Conservation (phyloP, 2,329 filamentous ascomycete species). For the Beauveria brongniartii region DNA sequence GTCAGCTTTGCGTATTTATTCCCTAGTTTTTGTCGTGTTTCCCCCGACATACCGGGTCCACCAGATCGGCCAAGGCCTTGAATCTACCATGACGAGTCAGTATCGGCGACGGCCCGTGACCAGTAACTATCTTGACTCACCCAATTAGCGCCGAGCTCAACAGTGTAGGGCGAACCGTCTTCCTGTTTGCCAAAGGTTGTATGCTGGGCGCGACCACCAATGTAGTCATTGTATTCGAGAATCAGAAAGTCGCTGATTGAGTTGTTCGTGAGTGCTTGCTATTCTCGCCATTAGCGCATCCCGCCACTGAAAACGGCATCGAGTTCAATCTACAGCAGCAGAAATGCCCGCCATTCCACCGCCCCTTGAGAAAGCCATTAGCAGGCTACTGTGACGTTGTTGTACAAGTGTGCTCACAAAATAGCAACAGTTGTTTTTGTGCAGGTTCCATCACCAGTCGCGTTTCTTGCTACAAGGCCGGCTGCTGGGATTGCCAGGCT, state of each 20-base stretch:
- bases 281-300: conserved; percentile 17
- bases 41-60: conserved; percentile 16
- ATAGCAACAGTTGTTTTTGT: conserved; percentile 25
- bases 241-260: conserved; percentile 58
- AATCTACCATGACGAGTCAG: neutral
- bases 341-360: conserved; percentile 11
- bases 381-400: neutral
- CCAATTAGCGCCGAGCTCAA: conserved; percentile 65
- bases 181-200: conserved; percentile 43
- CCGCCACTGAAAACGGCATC: neutral
- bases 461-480: conserved; percentile 11
- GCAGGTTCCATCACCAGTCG: conserved; percentile 13
- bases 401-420: conserved; percentile 15
- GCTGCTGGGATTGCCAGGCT: neutral
- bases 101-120: neutral
- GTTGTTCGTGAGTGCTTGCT: conserved; percentile 48
- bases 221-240: conserved; percentile 52
- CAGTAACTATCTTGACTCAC: conserved; percentile 17
- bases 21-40: neutral
- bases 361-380: neutral
- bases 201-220: conserved; percentile 56
- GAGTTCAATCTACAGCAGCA: conserved; percentile 3
- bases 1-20: neutral
- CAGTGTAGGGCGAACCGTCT: conserved; percentile 44
- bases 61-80: conserved; percentile 18